Evolutionary conservation across 1,284 basidiomycete species (phyloP).

Genomic region (Mrakiaceae sp.): DNA sequence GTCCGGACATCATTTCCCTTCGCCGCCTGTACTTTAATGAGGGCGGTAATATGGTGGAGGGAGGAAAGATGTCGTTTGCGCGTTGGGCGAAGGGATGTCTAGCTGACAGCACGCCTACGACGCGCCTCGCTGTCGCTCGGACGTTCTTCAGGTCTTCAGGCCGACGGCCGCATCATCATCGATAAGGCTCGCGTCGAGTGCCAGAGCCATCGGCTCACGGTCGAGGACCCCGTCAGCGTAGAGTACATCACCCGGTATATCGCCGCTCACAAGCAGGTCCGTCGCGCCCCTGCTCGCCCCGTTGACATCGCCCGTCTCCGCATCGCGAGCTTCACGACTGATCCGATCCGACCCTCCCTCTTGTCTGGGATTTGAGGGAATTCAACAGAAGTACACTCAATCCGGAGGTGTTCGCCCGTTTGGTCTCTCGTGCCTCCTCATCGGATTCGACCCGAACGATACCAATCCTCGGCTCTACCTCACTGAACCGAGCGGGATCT

Average conservation of each 20-base stretch:
- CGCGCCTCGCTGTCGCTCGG: not conserved
- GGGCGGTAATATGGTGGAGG: not conserved
- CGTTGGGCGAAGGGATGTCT: not conserved
- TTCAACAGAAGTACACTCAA: constrained; percentile 78
- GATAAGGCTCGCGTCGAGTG: constrained; percentile 98
- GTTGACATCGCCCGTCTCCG: not conserved
- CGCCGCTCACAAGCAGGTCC: constrained; percentile 91
- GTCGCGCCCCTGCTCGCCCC: constrained; percentile 20
- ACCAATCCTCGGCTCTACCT: constrained; percentile 80
- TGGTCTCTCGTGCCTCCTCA: constrained; percentile 91
- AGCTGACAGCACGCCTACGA: not conserved
- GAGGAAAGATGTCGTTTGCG: not conserved
- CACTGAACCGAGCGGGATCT: constrained; percentile 96
- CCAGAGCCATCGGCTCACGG: constrained; percentile 91
- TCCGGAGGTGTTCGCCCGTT: constrained; percentile 98
- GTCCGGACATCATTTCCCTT: constrained; percentile 22
- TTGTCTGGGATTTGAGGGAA: not conserved
- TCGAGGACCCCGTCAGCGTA: constrained; percentile 94
- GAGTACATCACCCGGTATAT: constrained; percentile 98
- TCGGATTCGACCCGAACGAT: constrained; percentile 95
- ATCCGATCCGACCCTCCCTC: not conserved
- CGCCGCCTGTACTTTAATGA: not conserved
- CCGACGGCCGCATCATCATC: constrained; percentile 93
- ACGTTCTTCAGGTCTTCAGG: constrained; percentile 64
- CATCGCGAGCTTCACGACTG: not conserved